Base-by-base conservation (phyloP, 345 rosid species). In the Barbarea vulgaris region DNA sequence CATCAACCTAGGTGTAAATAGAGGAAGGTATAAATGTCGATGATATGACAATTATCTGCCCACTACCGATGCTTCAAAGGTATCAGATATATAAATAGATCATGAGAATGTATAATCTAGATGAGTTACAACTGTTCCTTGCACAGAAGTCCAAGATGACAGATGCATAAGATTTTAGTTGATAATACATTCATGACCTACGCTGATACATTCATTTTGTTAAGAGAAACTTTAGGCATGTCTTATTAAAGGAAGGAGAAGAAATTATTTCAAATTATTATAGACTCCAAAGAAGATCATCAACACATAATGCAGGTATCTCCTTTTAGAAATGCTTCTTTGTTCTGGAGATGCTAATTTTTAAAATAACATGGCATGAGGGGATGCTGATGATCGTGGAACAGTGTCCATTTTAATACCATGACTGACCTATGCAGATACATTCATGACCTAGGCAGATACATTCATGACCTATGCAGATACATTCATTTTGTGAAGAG, bases 201-300 rank as follows among this genome's bases (percentile, higher is more conserved):
- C 72, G 65, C 86, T 91, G 97, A 85, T 95, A 95, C 75, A 87
- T 92, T 83, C 84, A 87, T 73, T 87, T 64, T 64, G 97, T 92
- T 18, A 95, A 92, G 82, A 84, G 83, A 56, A 79, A 85, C 79
- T 90, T 95, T 81, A 87, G 69, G 72, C 97, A 97, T 28, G 83
- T 87, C 53, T 89, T 95, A 9, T 88, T 93, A 1, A 88, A 89
- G 74, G 97, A 90, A 72, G 97, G 97, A 51, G 96, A 95, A 81
- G 84, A 79, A 64, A 86, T 95, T 3, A 92, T 95, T 75, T 92
- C 99, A 70, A 85, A 85, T 81, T 95, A 91, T 78, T 90, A 92
- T 82, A 92, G 93, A 81, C 99, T 95, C 41, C 97, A 92, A 81
- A 85, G 99, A 82, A 85, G 92, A 87, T 95, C 92, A n/a, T 89